Evolutionary conservation across 805 yeast genomes (phyloP).

Genomic region (Candida alai): DNA sequence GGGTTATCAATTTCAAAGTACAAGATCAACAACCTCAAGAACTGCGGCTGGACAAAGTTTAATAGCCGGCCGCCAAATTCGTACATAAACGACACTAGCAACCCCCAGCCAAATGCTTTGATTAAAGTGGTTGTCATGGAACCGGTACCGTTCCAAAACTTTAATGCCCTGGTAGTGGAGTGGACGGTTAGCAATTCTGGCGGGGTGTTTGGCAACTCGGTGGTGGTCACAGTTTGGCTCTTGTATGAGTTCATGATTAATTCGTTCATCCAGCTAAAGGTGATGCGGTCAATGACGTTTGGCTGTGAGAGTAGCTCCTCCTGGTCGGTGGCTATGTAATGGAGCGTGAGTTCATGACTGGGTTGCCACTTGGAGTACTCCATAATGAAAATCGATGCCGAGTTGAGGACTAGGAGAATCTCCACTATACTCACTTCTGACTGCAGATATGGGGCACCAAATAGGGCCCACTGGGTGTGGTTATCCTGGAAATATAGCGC

Average conservation of each 20-base stretch:
- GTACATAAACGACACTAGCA: conserved; percentile 18
- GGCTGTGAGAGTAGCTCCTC: conserved; percentile 17
- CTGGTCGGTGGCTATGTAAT: conserved; percentile 20
- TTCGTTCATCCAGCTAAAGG: conserved; percentile 48
- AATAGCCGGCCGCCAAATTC: conserved; percentile 21
- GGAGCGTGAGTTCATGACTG: conserved; percentile 29
- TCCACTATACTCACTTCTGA: conserved; percentile 16
- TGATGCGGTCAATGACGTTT: conserved; percentile 34
- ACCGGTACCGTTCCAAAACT: conserved; percentile 13
- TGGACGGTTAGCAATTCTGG: conserved; percentile 20
- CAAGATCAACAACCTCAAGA: conserved; percentile 61
- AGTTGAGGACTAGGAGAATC: conserved; percentile 22
- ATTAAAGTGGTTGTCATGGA: conserved; percentile 17
- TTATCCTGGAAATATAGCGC: conserved; percentile 24
- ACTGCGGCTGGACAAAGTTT: conserved; percentile 79
- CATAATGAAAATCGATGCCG: conserved; percentile 29
- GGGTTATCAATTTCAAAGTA: conserved; percentile 43
- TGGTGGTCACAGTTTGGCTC: conserved; percentile 33
- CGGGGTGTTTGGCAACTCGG: conserved; percentile 29
- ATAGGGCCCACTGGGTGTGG: conserved; percentile 21
- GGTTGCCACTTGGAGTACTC: conserved; percentile 43
- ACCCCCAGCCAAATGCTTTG: conserved; percentile 24
- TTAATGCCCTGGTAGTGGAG: conserved; percentile 14
- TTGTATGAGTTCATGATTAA: conserved; percentile 37
- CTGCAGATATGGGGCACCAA: conserved; percentile 9